Evolutionary conservation across 805 yeast genomes (phyloP).

Genomic region (Yamadazyma akitaensis): DNA sequence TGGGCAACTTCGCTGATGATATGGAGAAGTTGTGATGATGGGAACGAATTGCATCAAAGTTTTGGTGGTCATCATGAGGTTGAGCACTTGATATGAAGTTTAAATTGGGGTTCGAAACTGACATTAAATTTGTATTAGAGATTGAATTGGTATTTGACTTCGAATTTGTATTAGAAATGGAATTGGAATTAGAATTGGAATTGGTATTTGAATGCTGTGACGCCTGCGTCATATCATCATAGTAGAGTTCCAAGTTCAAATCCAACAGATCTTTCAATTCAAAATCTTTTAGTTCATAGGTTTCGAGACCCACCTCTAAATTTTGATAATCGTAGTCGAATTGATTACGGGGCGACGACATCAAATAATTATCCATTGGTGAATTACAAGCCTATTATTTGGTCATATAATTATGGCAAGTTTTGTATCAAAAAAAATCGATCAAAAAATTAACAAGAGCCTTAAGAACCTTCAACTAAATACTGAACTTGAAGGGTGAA

Average conservation of each 20-base stretch:
- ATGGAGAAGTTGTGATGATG: conserved; percentile 13
- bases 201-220: background rate
- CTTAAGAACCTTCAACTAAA: background rate
- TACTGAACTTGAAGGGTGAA: background rate
- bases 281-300: background rate
- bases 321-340: conserved; percentile 10
- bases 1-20: conserved; percentile 7
- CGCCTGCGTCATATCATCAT: background rate
- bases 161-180: background rate
- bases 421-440: background rate
- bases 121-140: background rate
- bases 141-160: background rate
- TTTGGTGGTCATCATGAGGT: conserved; percentile 5
- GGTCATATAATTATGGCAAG: background rate
- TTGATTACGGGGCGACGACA: conserved; percentile 15
- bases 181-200: background rate
- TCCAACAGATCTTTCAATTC: conserved; percentile 1
- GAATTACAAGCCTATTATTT: background rate
- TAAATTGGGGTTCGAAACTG: background rate
- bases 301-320: background rate
- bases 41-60: background rate
- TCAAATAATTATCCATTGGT: conserved; percentile 14
- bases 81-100: background rate
- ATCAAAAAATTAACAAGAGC: background rate
- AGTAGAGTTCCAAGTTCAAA: background rate